These are phyloP conservation scores for Phalaenopsis hybrid DNA, from an alignment of 116 monocot species.

Conservation along the genomic window DNA sequence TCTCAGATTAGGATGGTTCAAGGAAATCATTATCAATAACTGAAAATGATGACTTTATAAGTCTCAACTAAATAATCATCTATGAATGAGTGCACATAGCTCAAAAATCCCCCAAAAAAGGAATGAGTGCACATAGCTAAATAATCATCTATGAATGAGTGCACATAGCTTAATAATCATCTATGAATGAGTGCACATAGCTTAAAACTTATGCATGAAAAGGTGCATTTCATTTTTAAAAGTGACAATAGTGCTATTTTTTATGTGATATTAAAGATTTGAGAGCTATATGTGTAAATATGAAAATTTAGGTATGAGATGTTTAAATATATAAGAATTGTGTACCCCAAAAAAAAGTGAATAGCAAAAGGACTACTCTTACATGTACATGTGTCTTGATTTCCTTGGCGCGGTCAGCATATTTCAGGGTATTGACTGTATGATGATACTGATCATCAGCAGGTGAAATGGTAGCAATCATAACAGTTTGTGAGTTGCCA, in stretches of 20 bases:
- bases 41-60: background rate
- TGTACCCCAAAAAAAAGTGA: background rate
- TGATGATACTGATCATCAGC: slow-evolving; percentile 94
- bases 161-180: background rate
- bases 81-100: background rate
- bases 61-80: background rate
- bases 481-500: slow-evolving; percentile 95
- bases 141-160: background rate
- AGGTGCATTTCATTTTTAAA: no score
- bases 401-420: slow-evolving; percentile 97
- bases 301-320: no score
- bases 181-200: background rate
- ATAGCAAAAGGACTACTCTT: slow-evolving; percentile 2
- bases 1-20: background rate
- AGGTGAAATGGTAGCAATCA: slow-evolving; percentile 97
- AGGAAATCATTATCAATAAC: background rate
- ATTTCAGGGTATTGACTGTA: slow-evolving; percentile 91
- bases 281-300: no score
- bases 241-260: no score
- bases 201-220: background rate
- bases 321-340: no score
- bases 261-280: no score
- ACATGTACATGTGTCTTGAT: slow-evolving; percentile 97
- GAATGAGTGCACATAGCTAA: background rate
- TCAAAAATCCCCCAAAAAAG: background rate